Base-by-base conservation (phyloP, 2,329 filamentous ascomycete species). In the Plectosphaerella sp. region DNA sequence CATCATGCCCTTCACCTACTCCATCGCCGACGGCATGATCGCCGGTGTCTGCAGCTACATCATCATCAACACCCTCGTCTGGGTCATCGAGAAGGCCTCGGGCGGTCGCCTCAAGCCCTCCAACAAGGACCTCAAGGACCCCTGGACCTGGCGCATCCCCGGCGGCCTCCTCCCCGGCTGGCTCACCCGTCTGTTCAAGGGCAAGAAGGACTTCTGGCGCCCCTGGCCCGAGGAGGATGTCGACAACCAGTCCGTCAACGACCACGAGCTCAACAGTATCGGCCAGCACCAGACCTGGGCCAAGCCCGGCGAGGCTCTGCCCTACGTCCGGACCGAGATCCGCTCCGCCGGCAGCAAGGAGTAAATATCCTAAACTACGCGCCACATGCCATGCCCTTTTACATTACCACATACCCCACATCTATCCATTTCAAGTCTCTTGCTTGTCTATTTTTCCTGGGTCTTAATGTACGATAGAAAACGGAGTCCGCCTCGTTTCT, bases 1-100 rank as follows among this genome's bases (percentile, higher is more conserved):
- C 53, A 72, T 92, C 55, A 95, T 96, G 91, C 90, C 91, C 0
- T 94, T 95, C 71, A 91, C 88, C 2, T 96, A 94, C 74, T 89
- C 85, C 43, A 94, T 95, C 63, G 89, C 91, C 12, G 89, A 95
- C 63, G 91, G 91, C 45, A 77, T 96, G n/a, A 95, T 95, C 60
- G 88, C 82, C 2, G 89, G 90, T 50, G 87, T 95, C 62, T 77
- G 86, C 62, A 83, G 83, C 39, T 95, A 95, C 69, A 86, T 87
- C 45, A 64, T 88, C 57, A 79, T 96, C 70, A 95, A 96, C 70
- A 81, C 77, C 0, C 63, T 78, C 14, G 84, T 89, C 11, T 92
- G 82, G 81, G 52, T 88, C 47, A 69, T 95, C 59, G 84, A 88
- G 67, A 77, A 82, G 64, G 71, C 71, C 4, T 86, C 83, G 0